Evolutionary conservation across 345 rosid species (phyloP).

Genomic region (Acer saccharum): DNA sequence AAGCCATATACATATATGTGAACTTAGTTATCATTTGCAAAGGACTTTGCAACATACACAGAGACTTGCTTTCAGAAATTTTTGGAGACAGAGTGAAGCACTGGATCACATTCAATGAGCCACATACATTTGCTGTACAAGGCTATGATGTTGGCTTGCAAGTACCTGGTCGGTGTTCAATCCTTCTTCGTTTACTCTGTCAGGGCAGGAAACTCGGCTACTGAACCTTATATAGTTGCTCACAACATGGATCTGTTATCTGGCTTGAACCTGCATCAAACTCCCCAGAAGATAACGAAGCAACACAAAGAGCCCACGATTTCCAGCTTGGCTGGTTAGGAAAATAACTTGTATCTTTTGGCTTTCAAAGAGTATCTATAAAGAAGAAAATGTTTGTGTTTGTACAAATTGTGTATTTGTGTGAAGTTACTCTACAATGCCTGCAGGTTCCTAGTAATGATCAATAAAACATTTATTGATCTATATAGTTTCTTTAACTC

Average conservation of each 20-base stretch:
- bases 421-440: not conserved
- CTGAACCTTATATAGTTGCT: conserved; percentile 82
- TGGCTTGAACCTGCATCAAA: conserved; percentile 76
- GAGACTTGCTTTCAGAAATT: conserved; percentile 19
- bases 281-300: conserved; percentile 38
- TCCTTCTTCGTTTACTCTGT: conserved; percentile 61
- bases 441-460: conserved; percentile 56
- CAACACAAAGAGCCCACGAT: conserved; percentile 73
- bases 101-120: conserved; percentile 96
- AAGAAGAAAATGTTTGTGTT: not conserved
- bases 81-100: conserved; percentile 94
- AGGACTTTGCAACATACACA: no score
- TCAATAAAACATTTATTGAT: no score
- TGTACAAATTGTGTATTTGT: not conserved
- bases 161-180: conserved; percentile 87
- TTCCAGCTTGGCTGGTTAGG: conserved; percentile 89
- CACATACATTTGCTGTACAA: conserved; percentile 63
- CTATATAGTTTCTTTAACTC: no score
- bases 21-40: no score
- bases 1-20: no score
- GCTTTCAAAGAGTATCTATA: not conserved
- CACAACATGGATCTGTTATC: conserved; percentile 27
- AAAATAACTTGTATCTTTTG: not conserved
- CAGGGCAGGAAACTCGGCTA: conserved; percentile 73
- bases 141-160: conserved; percentile 58